Conservation (phyloP, 805 yeast genomes). For the Torulaspora microellipsoides region DNA sequence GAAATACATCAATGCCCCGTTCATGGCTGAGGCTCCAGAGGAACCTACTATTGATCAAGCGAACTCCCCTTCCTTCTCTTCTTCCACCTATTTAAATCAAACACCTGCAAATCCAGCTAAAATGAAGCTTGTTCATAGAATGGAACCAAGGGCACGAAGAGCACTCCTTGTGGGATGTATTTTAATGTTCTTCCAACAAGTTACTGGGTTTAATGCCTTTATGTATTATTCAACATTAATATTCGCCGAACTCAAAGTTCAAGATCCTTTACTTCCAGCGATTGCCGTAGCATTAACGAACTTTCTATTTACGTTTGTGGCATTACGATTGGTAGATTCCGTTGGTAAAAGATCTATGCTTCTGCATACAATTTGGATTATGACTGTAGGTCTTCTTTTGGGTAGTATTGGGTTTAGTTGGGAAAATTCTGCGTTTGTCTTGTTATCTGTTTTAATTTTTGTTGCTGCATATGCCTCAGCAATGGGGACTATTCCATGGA, state of each 20-base stretch:
- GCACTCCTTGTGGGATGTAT: constrained; percentile 47
- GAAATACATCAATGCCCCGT: not conserved
- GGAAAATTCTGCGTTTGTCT: constrained; percentile 19
- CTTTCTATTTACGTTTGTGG: constrained; percentile 50
- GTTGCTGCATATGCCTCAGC: constrained; percentile 43
- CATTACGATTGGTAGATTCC: constrained; percentile 46
- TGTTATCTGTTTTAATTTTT: constrained; percentile 34
- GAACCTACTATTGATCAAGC: not conserved
- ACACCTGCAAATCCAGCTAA: not conserved
- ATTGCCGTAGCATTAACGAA: constrained; percentile 52
- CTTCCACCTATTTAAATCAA: not conserved
- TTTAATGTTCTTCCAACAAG: constrained; percentile 53
- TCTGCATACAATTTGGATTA: constrained; percentile 39
- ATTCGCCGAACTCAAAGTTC: constrained; percentile 47
- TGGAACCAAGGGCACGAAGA: constrained; percentile 35
- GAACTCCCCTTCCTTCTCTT: not conserved
- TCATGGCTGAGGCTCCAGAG: not conserved
- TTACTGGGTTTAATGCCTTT: constrained; percentile 59
- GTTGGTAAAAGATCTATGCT: constrained; percentile 46
- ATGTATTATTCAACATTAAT: constrained; percentile 59
- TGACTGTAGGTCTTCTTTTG: constrained; percentile 35
- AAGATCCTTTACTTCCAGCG: constrained; percentile 53
- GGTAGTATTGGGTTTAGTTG: constrained; percentile 32
- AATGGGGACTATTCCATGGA: constrained; percentile 45
- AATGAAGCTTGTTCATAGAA: constrained; percentile 11